Base-by-base conservation (phyloP, 768 basidiomycete genomes). In the Floccularia luteovirens region DNA sequence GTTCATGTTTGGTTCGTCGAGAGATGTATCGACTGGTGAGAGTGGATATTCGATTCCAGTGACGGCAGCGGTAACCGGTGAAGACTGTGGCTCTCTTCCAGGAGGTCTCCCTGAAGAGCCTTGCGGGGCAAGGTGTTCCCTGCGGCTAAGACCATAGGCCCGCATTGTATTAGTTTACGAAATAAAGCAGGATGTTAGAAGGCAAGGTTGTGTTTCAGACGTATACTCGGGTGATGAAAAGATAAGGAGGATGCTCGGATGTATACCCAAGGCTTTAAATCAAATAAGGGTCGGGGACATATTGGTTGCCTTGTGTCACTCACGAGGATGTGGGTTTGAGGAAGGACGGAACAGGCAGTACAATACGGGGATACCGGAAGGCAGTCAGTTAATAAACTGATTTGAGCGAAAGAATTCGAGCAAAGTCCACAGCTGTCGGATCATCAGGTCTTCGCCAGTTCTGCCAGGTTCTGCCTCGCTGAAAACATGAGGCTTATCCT, bases 11-110 rank as follows among this genome's bases (percentile, higher is more conserved):
- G 63, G 62, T 22, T 57, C 42, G 44, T 67, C 64, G 17, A 62
- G 58, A 23, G 62, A 54, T 6, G 56, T 57, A 41, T 68, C 67
- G 42, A 64, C 55, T 19, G 59, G 58, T 27, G 64, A 60, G n/a
- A n/a, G n/a, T 16, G 71, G 71, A 50, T 70, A 71, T 43, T 62
- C 58, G 48, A 73, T 70, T 28, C 69, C 69, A 19, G 71, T 70
- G 24, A 73, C 67, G 20, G 66, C 69, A 42, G 69, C 66, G 20
- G 69, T 71, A 45, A 61, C 57, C 31, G 69, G 66, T 17, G 66
- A 63, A 5, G 52, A 50, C 45, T 43, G 33, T 19, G 32, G 32
- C 32, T 34, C 20, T 7, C n/a, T n/a, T n/a, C n/a, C 20, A 34
- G 20, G n/a, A 7, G 32, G n/a, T 7, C 16, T 19, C 6, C 22